These are phyloP conservation scores for Fusarium devonianum DNA, from an alignment of 2,329 filamentous ascomycete genomes.

Conservation along the genomic window DNA sequence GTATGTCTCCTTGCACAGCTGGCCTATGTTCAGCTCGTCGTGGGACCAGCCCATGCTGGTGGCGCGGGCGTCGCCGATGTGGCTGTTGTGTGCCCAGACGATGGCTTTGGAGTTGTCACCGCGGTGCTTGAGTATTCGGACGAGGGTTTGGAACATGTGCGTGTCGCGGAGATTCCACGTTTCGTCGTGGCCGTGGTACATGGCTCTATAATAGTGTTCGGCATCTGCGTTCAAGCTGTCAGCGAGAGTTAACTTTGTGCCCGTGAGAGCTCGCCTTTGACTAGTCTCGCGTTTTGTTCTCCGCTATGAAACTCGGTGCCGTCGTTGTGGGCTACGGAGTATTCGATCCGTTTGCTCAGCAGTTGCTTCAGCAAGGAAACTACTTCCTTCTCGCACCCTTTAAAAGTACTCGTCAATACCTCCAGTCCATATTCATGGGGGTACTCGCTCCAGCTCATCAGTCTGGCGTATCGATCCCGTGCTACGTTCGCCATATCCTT, in stretches of 20 bases:
- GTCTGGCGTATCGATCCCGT: conserved; percentile 9
- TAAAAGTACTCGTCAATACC: conserved; percentile 17
- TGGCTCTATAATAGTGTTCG: conserved; percentile 26
- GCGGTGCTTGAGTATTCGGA: conserved; percentile 22
- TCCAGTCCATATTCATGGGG: conserved; percentile 27
- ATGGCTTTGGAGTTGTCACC: conserved; percentile 18
- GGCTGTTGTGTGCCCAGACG: conserved; percentile 29
- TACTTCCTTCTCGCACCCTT: conserved; percentile 19
- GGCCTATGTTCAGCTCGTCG: conserved; percentile 23
- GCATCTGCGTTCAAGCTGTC: conserved; percentile 10
- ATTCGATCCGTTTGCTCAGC: conserved; percentile 13
- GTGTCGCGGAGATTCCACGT: conserved; percentile 27
- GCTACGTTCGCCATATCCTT: conserved; percentile 26
- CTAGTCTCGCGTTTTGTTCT: conserved; percentile 27
- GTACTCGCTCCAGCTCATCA: conserved; percentile 24
- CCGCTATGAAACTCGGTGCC: conserved; percentile 20
- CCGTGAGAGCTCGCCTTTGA: conserved; percentile 1
- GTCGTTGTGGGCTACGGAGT: conserved; percentile 7
- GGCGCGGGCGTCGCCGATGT: conserved; percentile 23
- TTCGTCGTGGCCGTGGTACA: conserved; percentile 24
- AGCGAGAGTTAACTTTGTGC: no score
- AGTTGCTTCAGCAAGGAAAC: conserved; percentile 19
- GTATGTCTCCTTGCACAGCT: conserved; percentile 23
- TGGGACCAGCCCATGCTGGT: conserved; percentile 28
- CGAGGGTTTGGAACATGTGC: conserved; percentile 24